Conservation (phyloP, 305 asterid genomes). For the Fraxinus paxiana region DNA sequence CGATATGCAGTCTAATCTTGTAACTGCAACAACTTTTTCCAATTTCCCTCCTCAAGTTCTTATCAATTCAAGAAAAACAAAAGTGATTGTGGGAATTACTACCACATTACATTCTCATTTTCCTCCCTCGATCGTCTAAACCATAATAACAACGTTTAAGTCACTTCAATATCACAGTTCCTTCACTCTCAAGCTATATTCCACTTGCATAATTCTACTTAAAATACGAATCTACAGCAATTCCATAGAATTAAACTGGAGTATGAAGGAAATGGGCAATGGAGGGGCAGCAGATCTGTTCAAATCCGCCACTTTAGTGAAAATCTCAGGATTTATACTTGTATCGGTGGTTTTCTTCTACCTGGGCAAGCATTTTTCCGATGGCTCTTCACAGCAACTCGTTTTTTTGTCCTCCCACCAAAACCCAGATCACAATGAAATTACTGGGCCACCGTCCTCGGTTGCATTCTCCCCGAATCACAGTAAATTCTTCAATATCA, state of each 20-base stretch:
- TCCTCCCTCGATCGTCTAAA: not conserved
- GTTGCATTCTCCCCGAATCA: conserved; percentile 55
- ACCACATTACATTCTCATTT: not conserved
- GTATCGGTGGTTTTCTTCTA: conserved; percentile 63
- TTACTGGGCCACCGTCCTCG: conserved; percentile 19
- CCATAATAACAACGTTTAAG: conserved; percentile 12
- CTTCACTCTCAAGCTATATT: conserved; percentile 6
- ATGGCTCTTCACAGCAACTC: conserved; percentile 56
- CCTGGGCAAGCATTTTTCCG: conserved; percentile 74
- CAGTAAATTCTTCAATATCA: conserved; percentile 44
- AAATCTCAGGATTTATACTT: conserved; percentile 46
- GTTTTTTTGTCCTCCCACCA: conserved; percentile 64
- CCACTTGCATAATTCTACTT: conserved; percentile 4
- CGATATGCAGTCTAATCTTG: not conserved
- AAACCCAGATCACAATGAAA: conserved; percentile 22
- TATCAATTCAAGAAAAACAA: not conserved
- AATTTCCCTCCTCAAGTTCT: not conserved
- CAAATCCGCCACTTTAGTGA: conserved; percentile 56
- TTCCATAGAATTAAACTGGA: conserved; percentile 19
- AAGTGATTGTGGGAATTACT: not conserved
- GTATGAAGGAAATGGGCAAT: conserved; percentile 48
- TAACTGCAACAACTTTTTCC: not conserved
- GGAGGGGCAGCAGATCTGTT: conserved; percentile 45
- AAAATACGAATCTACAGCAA: not conserved
- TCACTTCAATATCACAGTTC: not conserved